Percentiles rank a stretch among this genome's conserved stretches.
Evolutionary conservation across 805 yeast species (phyloP).

Genomic region (Zygotorulaspora sp.): DNA sequence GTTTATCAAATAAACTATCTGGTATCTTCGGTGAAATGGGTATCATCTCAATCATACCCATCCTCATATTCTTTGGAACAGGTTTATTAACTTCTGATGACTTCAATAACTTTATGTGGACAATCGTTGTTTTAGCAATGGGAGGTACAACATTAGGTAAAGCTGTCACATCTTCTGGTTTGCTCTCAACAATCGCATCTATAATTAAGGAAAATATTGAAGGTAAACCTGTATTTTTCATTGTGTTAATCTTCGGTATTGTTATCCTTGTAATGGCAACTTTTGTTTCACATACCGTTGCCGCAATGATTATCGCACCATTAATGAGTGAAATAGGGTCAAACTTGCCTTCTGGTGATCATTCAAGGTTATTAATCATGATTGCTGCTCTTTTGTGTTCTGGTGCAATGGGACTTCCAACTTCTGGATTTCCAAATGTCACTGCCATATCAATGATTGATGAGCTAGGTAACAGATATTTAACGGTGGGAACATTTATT

Average conservation of each 20-base stretch:
- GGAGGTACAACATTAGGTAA: conserved; percentile 96
- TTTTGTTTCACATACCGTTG: conserved; percentile 94
- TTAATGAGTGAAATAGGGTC: conserved; percentile 87
- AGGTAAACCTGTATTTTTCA: conserved; percentile 64
- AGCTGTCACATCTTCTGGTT: conserved; percentile 89
- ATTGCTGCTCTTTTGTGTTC: conserved; percentile 68
- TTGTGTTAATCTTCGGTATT: conserved; percentile 74
- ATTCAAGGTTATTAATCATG: conserved; percentile 77
- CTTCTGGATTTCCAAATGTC: conserved; percentile 96
- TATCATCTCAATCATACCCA: conserved; percentile 84
- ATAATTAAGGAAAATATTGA: conserved; percentile 62
- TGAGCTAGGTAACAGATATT: conserved; percentile 84
- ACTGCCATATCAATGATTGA: conserved; percentile 94
- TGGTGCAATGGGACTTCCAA: conserved; percentile 95
- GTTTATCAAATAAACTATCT: conserved; percentile 72
- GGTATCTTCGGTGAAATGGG: conserved; percentile 91
- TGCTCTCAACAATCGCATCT: conserved; percentile 71
- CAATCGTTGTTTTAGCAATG: conserved; percentile 92
- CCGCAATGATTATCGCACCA: conserved; percentile 90
- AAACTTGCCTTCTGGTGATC: conserved; percentile 63
- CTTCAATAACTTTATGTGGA: conserved; percentile 95
- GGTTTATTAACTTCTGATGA: conserved; percentile 85
- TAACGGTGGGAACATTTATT: conserved; percentile 81
- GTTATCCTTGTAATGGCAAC: conserved; percentile 83
- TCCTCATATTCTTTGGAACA: conserved; percentile 87